phyloP scores from a whole-genome alignment of 768 basidiomycete species.

The Chalciporus chontae region DNA sequence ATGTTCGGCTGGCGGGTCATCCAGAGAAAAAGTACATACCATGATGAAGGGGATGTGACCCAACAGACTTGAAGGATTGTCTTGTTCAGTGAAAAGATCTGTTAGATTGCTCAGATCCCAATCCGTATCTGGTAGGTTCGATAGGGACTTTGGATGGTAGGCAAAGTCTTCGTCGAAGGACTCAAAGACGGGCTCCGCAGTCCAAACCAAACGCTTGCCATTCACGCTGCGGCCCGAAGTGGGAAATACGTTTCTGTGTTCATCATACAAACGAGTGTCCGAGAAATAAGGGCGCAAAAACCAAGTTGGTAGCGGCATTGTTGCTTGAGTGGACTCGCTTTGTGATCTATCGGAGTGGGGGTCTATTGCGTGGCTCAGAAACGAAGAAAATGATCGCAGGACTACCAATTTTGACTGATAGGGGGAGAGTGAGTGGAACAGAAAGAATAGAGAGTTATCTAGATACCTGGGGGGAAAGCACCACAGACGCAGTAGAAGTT shows the following conservation, averaged over 20 bases:
- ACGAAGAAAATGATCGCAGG: constrained; percentile 64
- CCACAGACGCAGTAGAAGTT: constrained; percentile 61
- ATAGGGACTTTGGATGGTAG: constrained; percentile 20
- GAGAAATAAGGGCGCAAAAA: constrained; percentile 62
- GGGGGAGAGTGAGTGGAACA: constrained; percentile 4
- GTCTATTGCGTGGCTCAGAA: constrained; percentile 50
- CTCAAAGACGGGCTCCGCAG: constrained; percentile 21
- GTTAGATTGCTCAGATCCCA: constrained; percentile 37
- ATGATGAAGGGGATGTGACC: constrained; percentile 23
- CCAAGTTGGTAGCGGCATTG: constrained; percentile 47
- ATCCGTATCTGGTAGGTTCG: constrained; percentile 9
- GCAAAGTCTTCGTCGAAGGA: constrained; percentile 30
- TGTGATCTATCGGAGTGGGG: constrained; percentile 15
- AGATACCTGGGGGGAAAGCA: constrained; percentile 58
- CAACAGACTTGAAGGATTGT: constrained; percentile 10
- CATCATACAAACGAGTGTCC: constrained; percentile 45
- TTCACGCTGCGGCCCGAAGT: constrained; percentile 13
- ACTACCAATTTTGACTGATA: constrained; percentile 75
- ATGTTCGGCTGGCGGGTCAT: constrained; percentile 13
- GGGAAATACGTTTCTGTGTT: constrained; percentile 49
- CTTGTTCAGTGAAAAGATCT: constrained; percentile 17
- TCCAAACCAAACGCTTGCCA: constrained; percentile 26
- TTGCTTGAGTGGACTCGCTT: constrained; percentile 7
- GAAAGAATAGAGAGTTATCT: neutral
- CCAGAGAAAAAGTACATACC: constrained; percentile 20